phyloP scores from a whole-genome alignment of 129 eudicot genomes.

The Ambrosia artemisiifolia region DNA sequence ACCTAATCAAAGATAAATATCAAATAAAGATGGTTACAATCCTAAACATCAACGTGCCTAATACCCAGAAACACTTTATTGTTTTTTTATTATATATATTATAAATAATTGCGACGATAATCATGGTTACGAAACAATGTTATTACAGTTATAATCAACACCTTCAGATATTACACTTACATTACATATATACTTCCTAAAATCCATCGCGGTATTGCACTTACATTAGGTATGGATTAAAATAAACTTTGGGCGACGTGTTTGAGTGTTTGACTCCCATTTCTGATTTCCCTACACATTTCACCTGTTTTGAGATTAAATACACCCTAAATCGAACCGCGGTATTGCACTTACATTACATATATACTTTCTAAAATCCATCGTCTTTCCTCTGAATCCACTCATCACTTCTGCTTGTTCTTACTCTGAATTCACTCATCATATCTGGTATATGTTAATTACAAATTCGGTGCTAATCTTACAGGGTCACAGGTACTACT shows the following conservation, averaged over 20 bases:
- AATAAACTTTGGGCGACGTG: too few relatives aligned
- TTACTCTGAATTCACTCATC: not conserved
- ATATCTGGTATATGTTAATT: not conserved
- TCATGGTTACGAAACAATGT: not conserved
- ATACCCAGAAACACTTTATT: not conserved
- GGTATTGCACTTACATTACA: too few relatives aligned
- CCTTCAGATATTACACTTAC: too few relatives aligned
- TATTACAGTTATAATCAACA: not conserved
- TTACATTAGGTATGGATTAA: too few relatives aligned
- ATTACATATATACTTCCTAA: too few relatives aligned
- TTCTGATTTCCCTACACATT: too few relatives aligned
- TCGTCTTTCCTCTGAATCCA: not conserved
- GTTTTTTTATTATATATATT: not conserved
- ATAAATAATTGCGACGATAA: not conserved
- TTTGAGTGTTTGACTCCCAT: too few relatives aligned
- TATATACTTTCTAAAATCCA: too few relatives aligned
- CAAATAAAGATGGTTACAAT: not conserved
- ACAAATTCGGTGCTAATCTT: not conserved
- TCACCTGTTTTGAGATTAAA: too few relatives aligned
- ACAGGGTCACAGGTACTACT: slow-evolving; percentile 10
- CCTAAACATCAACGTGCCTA: not conserved
- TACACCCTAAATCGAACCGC: too few relatives aligned
- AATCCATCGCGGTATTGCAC: too few relatives aligned
- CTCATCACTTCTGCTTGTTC: not conserved
- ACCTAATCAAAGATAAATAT: too few relatives aligned